Conservation (phyloP, 257 asterid genomes). For the Cordia subcordata region DNA sequence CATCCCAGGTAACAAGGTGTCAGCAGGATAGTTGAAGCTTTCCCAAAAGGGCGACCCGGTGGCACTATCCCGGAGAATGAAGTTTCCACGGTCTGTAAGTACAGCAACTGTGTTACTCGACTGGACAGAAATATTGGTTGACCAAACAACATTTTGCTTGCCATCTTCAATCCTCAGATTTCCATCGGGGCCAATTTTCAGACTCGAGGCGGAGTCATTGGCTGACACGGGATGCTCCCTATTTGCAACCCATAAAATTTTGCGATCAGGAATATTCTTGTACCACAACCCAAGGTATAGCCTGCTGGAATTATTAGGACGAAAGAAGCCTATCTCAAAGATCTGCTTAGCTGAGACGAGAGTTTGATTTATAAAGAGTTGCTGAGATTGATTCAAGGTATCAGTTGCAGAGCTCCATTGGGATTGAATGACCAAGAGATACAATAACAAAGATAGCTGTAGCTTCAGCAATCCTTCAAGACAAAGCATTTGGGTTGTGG, state of each 20-base stretch:
- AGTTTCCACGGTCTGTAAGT: slow-evolving; percentile 20
- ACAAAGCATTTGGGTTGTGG: too few relatives aligned
- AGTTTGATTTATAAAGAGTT: slow-evolving; percentile 31
- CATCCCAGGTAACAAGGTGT: slow-evolving; percentile 20
- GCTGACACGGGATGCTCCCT: slow-evolving; percentile 15
- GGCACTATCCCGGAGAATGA: slow-evolving; percentile 20
- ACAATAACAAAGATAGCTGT: background rate
- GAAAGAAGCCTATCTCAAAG: slow-evolving; percentile 75
- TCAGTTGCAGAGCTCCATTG: slow-evolving; percentile 20
- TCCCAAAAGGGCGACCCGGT: slow-evolving; percentile 13
- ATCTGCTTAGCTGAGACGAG: slow-evolving; percentile 36
- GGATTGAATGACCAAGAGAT: background rate
- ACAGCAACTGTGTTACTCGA: slow-evolving; percentile 16
- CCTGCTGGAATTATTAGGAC: slow-evolving; percentile 18
- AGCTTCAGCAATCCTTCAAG: background rate
- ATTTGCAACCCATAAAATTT: slow-evolving; percentile 23
- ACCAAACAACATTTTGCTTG: slow-evolving; percentile 19
- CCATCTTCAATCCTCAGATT: slow-evolving; percentile 21
- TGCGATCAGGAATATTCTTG: slow-evolving; percentile 23
- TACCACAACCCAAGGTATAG: slow-evolving; percentile 73
- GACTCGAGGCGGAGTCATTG: slow-evolving; percentile 10
- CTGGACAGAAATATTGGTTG: slow-evolving; percentile 8
- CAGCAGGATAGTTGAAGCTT: slow-evolving; percentile 18
- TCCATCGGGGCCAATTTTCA: slow-evolving; percentile 16
- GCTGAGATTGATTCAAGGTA: slow-evolving; percentile 34